phyloP scores from a whole-genome alignment of 2,329 filamentous ascomycete species.

The Intubia oerlemansii region DNA sequence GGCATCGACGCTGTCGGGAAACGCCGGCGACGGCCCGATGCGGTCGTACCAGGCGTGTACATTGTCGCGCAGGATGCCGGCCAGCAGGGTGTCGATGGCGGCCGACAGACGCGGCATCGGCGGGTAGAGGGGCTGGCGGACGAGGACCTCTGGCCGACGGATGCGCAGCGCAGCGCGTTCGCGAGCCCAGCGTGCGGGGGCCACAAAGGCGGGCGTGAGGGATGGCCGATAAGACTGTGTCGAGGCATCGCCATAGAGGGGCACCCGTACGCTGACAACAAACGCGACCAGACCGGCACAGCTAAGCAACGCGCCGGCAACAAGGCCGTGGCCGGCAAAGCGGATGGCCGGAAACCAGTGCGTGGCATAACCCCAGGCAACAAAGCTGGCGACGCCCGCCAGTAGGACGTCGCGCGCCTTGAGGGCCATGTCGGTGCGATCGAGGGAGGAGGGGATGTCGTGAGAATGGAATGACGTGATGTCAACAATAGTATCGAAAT shows the following conservation, averaged over 20 bases:
- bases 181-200: conserved; percentile 40
- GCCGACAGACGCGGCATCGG: conserved; percentile 58
- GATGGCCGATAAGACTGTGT: too few relatives aligned
- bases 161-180: conserved; percentile 46
- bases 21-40: conserved; percentile 45
- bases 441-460: neutral
- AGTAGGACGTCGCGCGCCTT: conserved; percentile 51
- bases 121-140: conserved; percentile 48
- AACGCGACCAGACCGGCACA: conserved; percentile 33
- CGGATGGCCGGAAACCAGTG: conserved; percentile 68
- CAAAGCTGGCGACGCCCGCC: conserved; percentile 47
- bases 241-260: too few relatives aligned
- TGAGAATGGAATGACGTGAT: too few relatives aligned
- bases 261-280: conserved; percentile 12
- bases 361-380: conserved; percentile 74
- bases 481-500: too few relatives aligned
- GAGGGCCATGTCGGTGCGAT: conserved; percentile 34
- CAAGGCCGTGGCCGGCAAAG: conserved; percentile 70
- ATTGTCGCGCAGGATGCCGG: conserved; percentile 62
- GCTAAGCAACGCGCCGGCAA: conserved; percentile 41
- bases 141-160: conserved; percentile 43
- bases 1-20: conserved; percentile 71
- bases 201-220: conserved; percentile 38
- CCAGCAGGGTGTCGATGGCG: conserved; percentile 59
- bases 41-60: conserved; percentile 71